phyloP scores from a whole-genome alignment of 192 early-diverging fungal genomes.

The Coemansia sp. region DNA sequence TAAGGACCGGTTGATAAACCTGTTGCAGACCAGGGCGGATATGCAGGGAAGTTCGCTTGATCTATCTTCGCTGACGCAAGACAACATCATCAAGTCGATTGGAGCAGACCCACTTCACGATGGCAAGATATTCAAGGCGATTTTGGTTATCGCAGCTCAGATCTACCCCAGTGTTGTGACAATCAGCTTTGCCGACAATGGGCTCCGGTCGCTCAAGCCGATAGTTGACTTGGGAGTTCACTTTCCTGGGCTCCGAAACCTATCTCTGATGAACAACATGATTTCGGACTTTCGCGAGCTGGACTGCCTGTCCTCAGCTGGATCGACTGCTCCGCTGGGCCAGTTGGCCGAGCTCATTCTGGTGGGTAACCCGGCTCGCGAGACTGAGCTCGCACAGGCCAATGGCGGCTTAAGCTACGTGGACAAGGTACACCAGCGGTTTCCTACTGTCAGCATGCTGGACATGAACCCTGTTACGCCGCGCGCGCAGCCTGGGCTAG shows the following conservation, averaged over 20 bases:
- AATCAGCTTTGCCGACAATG: constrained; percentile 46
- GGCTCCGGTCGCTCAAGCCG: constrained; percentile 37
- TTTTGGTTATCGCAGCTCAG: constrained; percentile 42
- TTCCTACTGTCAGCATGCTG: constrained; percentile 51
- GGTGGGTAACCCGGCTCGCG: constrained; percentile 37
- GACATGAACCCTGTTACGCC: constrained; percentile 49
- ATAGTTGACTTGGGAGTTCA: constrained; percentile 41
- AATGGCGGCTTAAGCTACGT: constrained; percentile 40
- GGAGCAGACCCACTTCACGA: constrained; percentile 44
- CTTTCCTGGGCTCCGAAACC: constrained; percentile 41
- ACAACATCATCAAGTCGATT: constrained; percentile 38
- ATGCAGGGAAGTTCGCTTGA: constrained; percentile 45
- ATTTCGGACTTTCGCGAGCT: constrained; percentile 41
- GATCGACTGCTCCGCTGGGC: constrained; percentile 43
- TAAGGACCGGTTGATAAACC: constrained; percentile 41
- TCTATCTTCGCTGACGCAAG: constrained; percentile 40
- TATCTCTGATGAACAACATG: constrained; percentile 52
- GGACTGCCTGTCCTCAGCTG: constrained; percentile 40
- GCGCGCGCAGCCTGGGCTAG: constrained; percentile 23
- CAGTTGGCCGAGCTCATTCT: constrained; percentile 40
- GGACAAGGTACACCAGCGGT: constrained; percentile 50
- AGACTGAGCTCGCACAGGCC: constrained; percentile 26
- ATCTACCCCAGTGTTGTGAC: constrained; percentile 39
- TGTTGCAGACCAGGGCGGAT: constrained; percentile 46
- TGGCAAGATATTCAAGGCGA: constrained; percentile 49